These are phyloP conservation scores for Zygosaccharomyces kombuchaensis DNA, from an alignment of 805 yeast species.

Conservation along the genomic window DNA sequence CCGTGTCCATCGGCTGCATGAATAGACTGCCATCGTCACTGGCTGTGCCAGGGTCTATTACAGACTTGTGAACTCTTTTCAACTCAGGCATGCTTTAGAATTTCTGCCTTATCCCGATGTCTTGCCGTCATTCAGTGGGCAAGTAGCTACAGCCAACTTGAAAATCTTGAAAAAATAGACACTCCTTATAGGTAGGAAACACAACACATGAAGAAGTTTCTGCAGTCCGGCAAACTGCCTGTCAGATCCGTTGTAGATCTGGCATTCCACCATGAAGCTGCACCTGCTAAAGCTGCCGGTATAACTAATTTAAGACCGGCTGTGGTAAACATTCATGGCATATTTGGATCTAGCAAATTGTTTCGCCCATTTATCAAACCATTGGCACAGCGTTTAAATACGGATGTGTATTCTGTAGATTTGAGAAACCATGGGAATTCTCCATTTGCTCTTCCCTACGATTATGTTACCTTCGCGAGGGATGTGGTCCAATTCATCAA, in stretches of 20 bases:
- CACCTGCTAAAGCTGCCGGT: neutral
- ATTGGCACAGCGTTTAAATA: constrained; percentile 32
- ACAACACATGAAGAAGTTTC: constrained; percentile 8
- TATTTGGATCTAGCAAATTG: constrained; percentile 47
- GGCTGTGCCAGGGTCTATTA: constrained; percentile 10
- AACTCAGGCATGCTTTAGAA: constrained; percentile 23
- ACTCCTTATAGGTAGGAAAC: neutral
- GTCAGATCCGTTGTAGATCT: constrained; percentile 22
- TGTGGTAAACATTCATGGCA: constrained; percentile 48
- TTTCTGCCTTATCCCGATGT: neutral
- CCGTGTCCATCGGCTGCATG: constrained; percentile 27
- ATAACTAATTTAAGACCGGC: constrained; percentile 30
- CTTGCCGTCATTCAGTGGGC: neutral
- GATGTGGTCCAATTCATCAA: constrained; percentile 41
- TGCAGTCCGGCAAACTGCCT: constrained; percentile 12
- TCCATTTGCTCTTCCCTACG: constrained; percentile 41
- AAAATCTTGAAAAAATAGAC: neutral
- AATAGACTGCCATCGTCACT: constrained; percentile 14
- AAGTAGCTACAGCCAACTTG: neutral
- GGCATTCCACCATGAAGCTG: constrained; percentile 19
- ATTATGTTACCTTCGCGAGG: constrained; percentile 41
- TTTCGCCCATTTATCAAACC: constrained; percentile 40
- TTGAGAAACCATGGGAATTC: constrained; percentile 55
- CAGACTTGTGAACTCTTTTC: constrained; percentile 18
- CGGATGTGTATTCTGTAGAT: constrained; percentile 44